Evolutionary conservation across 2,329 filamentous ascomycete genomes (phyloP), one percentile per base, ranked within the genome.

Genomic region (Hymenotorrendiella dingleyae): DNA sequence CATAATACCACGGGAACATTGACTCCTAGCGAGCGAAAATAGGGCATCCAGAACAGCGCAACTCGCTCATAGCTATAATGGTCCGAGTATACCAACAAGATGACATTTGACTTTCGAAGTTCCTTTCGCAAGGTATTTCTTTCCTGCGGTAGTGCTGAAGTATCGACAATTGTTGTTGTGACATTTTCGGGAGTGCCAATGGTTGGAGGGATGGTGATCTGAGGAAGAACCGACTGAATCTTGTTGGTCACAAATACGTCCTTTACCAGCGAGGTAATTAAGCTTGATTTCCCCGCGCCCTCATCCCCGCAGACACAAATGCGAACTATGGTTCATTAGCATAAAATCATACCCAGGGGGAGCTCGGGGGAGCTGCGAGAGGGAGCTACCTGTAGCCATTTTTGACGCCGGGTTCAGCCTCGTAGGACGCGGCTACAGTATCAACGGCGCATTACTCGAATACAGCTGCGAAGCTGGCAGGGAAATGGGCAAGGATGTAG

Each of bases 21-120:
- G 61, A 98, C 93, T n/a, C 93, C 93, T 28, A 98, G 77, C 4
- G 90, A 95, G 48, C 93, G 85, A 61, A 98, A 97, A 66, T 96
- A 94, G 9, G 93, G 93, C 78, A 98, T 85, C 93, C 93, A 98
- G 66, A 97, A 98, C 34, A 98, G 73, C 3, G 91, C 93, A 3
- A 98, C 90, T 27, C 93, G 76, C 63, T 98, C 93, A 69, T 97
- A 98, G 73, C 90, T 97, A 71, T 98, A 98, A 67, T 97, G 91
- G 64, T 98, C 93, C 53, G 90, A 90, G 65, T 98, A 98, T 42
- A 98, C 90, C 32, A 98, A 79, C 14, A 97, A 74, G 52, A 98
- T 97, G 54, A 96, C 91, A 63, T 96, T 98, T 59, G 85, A 93
- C 65, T 96, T 96, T 52, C 93, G 82, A 49, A 98, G 90, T 68